Evolutionary conservation across 2,329 filamentous ascomycete genomes (phyloP).

Genomic region (Didymella pomorum): DNA sequence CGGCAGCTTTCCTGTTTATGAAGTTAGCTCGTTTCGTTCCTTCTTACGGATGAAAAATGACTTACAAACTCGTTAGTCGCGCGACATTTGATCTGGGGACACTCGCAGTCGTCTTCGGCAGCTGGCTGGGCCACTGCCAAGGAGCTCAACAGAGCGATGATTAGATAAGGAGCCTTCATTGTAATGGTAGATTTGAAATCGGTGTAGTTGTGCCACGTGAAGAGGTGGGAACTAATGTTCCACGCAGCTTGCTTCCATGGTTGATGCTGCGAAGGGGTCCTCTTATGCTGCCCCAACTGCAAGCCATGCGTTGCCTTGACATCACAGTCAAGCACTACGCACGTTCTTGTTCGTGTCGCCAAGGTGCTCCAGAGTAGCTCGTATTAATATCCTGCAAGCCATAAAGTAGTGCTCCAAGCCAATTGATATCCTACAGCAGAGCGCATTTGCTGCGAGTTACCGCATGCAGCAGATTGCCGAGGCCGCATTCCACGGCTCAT

Average conservation of each 20-base stretch:
- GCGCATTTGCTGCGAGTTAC: neutral
- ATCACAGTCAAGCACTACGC: conserved; percentile 6
- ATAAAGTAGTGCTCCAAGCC: conserved; percentile 3
- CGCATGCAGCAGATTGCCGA: conserved; percentile 7
- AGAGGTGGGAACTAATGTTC: neutral
- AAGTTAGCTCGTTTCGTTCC: neutral
- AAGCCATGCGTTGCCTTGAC: conserved; percentile 17
- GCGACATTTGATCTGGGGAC: conserved; percentile 41
- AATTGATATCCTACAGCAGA: conserved; percentile 13
- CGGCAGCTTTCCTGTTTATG: conserved; percentile 33
- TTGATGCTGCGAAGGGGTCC: conserved; percentile 3
- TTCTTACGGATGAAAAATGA: too few relatives aligned
- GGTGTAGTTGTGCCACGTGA: neutral
- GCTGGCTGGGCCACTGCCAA: conserved; percentile 28
- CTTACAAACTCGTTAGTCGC: conserved; percentile 30
- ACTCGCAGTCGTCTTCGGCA: conserved; percentile 27
- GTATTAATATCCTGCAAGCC: conserved; percentile 2
- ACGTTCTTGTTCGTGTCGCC: conserved; percentile 13
- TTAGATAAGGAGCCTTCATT: conserved; percentile 35
- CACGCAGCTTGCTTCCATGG: neutral
- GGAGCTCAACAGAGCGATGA: conserved; percentile 29
- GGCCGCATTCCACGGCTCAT: conserved; percentile 11
- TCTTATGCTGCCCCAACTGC: conserved; percentile 8
- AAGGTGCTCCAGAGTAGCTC: conserved; percentile 6
- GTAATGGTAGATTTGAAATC: neutral